Base-by-base conservation (phyloP, 169 alveolate genomes). In the Eimeria maxima region DNA sequence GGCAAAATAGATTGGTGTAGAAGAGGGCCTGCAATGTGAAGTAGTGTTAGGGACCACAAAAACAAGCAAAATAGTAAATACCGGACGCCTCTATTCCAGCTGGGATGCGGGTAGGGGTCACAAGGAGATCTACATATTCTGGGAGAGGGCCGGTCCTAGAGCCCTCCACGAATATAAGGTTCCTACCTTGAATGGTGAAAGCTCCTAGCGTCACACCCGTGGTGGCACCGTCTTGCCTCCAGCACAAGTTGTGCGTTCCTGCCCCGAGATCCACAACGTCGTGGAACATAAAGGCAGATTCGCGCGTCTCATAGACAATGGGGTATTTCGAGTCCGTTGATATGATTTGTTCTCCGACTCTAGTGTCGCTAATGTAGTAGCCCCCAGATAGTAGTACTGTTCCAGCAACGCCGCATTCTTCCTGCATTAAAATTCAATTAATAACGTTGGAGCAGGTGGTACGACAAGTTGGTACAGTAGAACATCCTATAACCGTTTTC, bases 251-350 rank as follows among this genome's bases (percentile, higher is more conserved):
- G 45, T 60, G 29, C 22, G 18, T 63, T 38, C 93, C 93, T 13
- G 93, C 93, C n/a, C 78, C 81, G 50, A 63, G 45, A 10, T 87
- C 93, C 47, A 87, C 65, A 57, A 38, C 22, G 22, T 87, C 65
- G 53, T 55, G 81, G 44, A 87, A 87, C 93, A 87, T 60, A 27
- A 63, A 87, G 44, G 73, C 93, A 24, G 93, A 87, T 71, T 87
- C 81, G 16, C 93, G 81, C 6, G 44, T 47, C 13, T 60, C 93
- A 65, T 87, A 87, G 81, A 18, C 7, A 63, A 87, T 87, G 45
- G 93, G 78, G 80, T 87, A 87, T 4, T 47, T 53, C 42, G 93
- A 47, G 33, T 42, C 93, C 14, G 50, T 27, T 18, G 83, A 87
- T n/a, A 44, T 44, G 3, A 29, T 63, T 42, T 20, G 65, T 60